phyloP scores from a whole-genome alignment of 805 yeast species.

The Dipodascopsis tothii region DNA sequence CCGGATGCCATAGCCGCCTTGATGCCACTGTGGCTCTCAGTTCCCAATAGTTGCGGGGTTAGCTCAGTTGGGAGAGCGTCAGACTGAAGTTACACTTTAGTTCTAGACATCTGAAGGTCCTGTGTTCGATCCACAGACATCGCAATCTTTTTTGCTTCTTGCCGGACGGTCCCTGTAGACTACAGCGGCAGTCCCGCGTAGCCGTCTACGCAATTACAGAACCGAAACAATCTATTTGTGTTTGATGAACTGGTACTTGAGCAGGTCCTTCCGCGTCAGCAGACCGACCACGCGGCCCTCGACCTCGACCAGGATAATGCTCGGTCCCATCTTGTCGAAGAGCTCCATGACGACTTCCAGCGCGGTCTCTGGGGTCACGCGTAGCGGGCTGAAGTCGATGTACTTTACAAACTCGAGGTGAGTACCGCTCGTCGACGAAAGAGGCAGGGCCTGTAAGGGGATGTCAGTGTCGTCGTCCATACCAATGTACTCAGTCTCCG shows the following conservation, averaged over 20 bases:
- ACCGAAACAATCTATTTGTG: too few species aligned
- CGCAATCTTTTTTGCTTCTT: conserved; percentile 29
- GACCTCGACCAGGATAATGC: conserved; percentile 58
- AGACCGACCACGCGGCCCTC: conserved; percentile 58
- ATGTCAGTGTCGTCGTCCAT: neutral
- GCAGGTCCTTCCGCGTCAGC: conserved; percentile 77
- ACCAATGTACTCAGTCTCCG: too few species aligned
- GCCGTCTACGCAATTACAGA: too few species aligned
- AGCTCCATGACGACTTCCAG: conserved; percentile 57
- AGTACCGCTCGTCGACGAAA: neutral
- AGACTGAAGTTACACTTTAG: conserved; percentile 38
- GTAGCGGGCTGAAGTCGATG: conserved; percentile 54
- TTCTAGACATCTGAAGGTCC: conserved; percentile 64
- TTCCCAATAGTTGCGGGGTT: conserved; percentile 35
- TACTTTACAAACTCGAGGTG: conserved; percentile 22
- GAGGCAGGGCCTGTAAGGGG: neutral
- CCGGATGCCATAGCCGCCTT: too few species aligned
- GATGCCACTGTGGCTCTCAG: too few species aligned
- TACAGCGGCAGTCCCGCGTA: too few species aligned
- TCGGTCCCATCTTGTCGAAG: conserved; percentile 74
- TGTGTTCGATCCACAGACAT: conserved; percentile 75
- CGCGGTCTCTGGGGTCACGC: conserved; percentile 46
- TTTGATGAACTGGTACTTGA: conserved; percentile 39
- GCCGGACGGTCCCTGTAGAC: too few species aligned
- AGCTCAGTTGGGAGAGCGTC: conserved; percentile 48